phyloP scores from a whole-genome alignment of 2,329 filamentous ascomycete genomes.

The Fusarium sp. region DNA sequence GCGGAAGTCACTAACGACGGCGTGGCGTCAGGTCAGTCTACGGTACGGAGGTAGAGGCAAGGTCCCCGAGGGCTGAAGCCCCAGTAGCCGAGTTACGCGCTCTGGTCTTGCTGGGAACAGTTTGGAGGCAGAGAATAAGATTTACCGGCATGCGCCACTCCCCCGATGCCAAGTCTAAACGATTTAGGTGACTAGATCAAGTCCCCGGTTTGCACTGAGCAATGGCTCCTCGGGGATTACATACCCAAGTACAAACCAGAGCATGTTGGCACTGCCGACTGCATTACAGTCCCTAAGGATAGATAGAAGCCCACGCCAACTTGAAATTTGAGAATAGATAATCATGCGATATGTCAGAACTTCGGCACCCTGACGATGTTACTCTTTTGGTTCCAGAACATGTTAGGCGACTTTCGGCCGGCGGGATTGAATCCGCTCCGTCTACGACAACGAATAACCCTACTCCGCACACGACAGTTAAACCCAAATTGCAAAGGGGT shows the following conservation, averaged over 20 bases:
- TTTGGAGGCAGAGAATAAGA: no score
- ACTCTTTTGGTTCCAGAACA: background rate
- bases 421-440: background rate
- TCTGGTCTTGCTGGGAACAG: background rate
- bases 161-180: background rate
- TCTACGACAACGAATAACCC: background rate
- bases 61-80: background rate
- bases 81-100: background rate
- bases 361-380: background rate
- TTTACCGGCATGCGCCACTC: background rate
- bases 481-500: background rate
- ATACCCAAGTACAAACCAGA: background rate
- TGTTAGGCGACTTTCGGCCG: background rate
- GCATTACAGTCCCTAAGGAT: background rate
- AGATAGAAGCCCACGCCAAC: background rate
- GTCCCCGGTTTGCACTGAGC: background rate
- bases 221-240: no score
- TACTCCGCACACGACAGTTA: background rate
- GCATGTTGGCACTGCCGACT: background rate
- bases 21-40: background rate
- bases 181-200: background rate
- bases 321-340: background rate
- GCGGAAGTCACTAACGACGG: background rate
- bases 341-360: accelerated
- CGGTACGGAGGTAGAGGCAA: background rate